These are phyloP conservation scores for Populus hybrid DNA, from an alignment of 441 rosid genomes.

Conservation along the genomic window DNA sequence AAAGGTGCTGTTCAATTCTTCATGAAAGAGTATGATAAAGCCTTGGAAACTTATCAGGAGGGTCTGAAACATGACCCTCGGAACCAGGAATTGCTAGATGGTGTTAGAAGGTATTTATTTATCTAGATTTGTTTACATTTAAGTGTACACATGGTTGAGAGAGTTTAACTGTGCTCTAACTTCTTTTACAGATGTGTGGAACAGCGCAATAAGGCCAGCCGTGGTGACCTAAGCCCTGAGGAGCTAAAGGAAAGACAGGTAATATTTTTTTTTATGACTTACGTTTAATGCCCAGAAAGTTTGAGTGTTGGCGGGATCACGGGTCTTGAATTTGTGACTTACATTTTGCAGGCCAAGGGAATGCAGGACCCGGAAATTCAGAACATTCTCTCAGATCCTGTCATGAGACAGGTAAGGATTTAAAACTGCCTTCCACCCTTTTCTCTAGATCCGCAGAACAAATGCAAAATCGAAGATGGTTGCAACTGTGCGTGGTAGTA, in stretches of 20 bases:
- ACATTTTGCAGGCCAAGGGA: constrained; percentile 64
- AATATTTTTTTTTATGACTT: not conserved
- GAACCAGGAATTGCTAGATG: constrained; percentile 84
- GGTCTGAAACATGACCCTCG: constrained; percentile 79
- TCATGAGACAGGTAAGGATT: constrained; percentile 79
- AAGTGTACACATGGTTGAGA: not conserved
- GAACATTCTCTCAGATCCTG: constrained; percentile 88
- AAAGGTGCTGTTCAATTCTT: constrained; percentile 87
- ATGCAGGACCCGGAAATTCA: constrained; percentile 97
- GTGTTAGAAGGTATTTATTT: constrained; percentile 53
- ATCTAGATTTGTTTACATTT: not conserved
- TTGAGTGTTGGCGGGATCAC: not conserved
- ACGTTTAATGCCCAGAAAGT: not conserved
- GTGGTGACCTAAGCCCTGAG: constrained; percentile 89
- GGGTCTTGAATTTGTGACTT: not conserved
- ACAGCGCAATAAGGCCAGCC: constrained; percentile 78
- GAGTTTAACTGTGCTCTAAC: not conserved
- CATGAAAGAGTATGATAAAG: constrained; percentile 92
- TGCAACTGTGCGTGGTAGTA: not conserved
- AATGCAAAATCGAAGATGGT: no score
- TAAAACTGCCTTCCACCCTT: not conserved
- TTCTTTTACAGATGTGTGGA: constrained; percentile 54
- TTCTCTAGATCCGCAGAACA: no score
- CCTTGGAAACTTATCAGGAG: constrained; percentile 83
- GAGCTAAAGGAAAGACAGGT: constrained; percentile 98